phyloP scores from a whole-genome alignment of 176 grass and related monocot genomes.

The Bonia amplexicaulis region DNA sequence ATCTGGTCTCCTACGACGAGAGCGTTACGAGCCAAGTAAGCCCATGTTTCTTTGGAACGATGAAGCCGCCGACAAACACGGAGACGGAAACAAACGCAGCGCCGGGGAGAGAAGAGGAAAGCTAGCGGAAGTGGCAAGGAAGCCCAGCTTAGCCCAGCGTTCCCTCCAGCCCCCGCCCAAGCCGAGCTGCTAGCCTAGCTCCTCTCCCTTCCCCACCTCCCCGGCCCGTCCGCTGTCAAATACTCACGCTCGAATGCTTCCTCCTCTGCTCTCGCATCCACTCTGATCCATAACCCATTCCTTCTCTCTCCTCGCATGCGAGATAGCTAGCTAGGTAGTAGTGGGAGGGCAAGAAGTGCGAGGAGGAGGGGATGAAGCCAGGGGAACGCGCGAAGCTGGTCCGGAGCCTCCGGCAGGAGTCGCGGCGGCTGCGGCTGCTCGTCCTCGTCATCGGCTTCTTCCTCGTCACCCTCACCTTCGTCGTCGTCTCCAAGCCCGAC shows the following conservation, averaged over 20 bases:
- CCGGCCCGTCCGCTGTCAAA: neutral
- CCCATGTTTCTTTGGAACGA: neutral
- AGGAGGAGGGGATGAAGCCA: conserved; percentile 44
- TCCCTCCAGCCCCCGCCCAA: neutral
- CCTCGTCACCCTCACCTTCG: conserved; percentile 68
- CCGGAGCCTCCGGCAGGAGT: conserved; percentile 56
- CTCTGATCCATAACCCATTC: neutral
- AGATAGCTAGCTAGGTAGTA: neutral
- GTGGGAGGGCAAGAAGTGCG: neutral
- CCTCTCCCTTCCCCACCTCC: neutral
- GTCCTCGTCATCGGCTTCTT: conserved; percentile 72
- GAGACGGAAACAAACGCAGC: too few species aligned
- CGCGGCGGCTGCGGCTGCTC: conserved; percentile 42
- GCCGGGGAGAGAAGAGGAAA: too few species aligned
- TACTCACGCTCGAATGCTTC: neutral
- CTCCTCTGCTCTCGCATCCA: neutral
- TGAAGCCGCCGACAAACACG: too few species aligned
- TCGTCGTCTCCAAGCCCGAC: conserved; percentile 65
- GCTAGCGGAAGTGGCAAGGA: conserved; percentile 3
- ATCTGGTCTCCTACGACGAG: too few species aligned
- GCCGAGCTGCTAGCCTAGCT: neutral
- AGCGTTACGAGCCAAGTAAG: neutral
- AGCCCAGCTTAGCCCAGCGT: neutral
- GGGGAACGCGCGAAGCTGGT: conserved; percentile 68
- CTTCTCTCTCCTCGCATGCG: neutral